Conservation (phyloP, 1,284 basidiomycete genomes). For the Sporisorium graminicola region DNA sequence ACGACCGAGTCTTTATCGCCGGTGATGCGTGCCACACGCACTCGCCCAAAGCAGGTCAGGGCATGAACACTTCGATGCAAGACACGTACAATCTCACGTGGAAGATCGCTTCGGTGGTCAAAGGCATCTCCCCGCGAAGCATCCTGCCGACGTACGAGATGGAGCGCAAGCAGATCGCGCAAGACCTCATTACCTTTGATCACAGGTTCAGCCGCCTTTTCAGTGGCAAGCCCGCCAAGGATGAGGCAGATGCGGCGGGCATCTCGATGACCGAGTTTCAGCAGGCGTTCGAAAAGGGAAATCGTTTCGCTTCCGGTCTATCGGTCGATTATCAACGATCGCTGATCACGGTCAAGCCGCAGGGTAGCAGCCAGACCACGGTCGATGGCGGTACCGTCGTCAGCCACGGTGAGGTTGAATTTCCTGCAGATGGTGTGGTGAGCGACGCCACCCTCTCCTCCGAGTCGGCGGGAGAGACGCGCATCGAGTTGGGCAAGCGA, state of each 20-base stretch:
- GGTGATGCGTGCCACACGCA: slow-evolving; percentile 77
- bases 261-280: slow-evolving; percentile 79
- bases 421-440: slow-evolving; percentile 14
- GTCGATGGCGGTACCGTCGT: slow-evolving; percentile 23
- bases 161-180: slow-evolving; percentile 75
- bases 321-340: slow-evolving; percentile 39
- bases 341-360: slow-evolving; percentile 29
- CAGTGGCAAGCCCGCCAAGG: slow-evolving; percentile 78
- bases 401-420: slow-evolving; percentile 13
- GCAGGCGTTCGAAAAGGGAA: slow-evolving; percentile 64
- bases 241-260: slow-evolving; percentile 75
- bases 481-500: slow-evolving; percentile 35
- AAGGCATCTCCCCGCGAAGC: slow-evolving; percentile 77
- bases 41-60: slow-evolving; percentile 79
- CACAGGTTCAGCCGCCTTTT: slow-evolving; percentile 80
- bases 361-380: slow-evolving; percentile 19
- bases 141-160: slow-evolving; percentile 76
- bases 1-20: slow-evolving; percentile 37
- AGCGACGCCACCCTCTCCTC: slow-evolving; percentile 19
- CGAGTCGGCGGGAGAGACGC: slow-evolving; percentile 30
- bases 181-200: slow-evolving; percentile 85
- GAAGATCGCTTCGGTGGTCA: slow-evolving; percentile 80
- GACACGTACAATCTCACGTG: slow-evolving; percentile 72
- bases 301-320: slow-evolving; percentile 35
- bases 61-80: slow-evolving; percentile 86